Evolutionary conservation across 306 rosid genomes (phyloP), one percentile per base, ranked within the genome.

Genomic region (Glycyrrhiza uralensis): DNA sequence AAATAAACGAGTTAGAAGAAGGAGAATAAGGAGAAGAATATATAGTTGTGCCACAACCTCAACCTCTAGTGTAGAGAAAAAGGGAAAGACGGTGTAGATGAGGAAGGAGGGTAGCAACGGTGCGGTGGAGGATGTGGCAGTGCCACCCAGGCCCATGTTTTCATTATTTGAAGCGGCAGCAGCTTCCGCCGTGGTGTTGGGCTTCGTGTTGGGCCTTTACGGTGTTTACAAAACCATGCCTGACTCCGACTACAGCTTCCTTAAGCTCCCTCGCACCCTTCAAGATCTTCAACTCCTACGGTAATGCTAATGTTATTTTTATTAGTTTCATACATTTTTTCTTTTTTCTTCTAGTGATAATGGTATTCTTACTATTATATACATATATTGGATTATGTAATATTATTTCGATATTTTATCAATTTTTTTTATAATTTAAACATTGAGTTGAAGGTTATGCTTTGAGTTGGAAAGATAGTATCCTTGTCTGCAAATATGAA

Each of bases 191-290:
- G 92, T 92, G 59, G 81, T 85, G 0, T 38, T 92, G 75, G 87
- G 84, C 5, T 90, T 88, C 56, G 30, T 67, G 28, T 4, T 79
- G 2, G 88, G 91, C 17, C 73, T 92, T 39, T 32, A 82, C 36
- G 75, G 85, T 54, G 91, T 92, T 36, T 92, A 92, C 71, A 75
- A 87, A 4, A 90, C 96, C 76, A 86, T 92, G 87, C 98, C 98
- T 8, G 83, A 83, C 30, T 90, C 98, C n/a, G 98, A 92, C 80
- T 92, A 92, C 77, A 87, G 98, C 89, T 92, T 92, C 54, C 96
- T 92, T 41, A 92, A 92, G 92, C 90, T 92, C 59, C 98, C 96
- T 17, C 96, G 84, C 22, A 85, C 52, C 78, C 96, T 92, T 42
- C 81, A 92, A 75, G 98, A 92, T 66, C 96, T 92, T 79, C 89